A percentile compares a stretch with the other conserved stretches of the same genome.
Evolutionary conservation across 1,284 basidiomycete genomes (phyloP).

Genomic region (Mixia osmundae): DNA sequence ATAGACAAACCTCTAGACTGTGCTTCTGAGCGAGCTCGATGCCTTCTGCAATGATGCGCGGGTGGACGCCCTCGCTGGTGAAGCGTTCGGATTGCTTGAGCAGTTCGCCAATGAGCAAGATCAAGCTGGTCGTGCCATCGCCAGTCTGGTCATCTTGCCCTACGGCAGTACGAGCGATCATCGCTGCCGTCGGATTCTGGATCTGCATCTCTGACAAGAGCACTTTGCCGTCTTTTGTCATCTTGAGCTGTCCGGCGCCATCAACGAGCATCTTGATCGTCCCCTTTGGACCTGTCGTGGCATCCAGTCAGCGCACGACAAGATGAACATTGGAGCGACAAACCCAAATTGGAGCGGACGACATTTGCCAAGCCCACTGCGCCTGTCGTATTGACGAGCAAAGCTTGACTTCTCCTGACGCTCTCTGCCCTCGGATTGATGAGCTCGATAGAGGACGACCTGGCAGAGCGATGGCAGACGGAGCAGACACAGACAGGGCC

Average conservation of each 20-base stretch:
- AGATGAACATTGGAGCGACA: conserved; percentile 16
- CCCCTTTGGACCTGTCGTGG: conserved; percentile 53
- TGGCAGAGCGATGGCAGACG: not conserved
- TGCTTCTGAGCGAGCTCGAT: conserved; percentile 96
- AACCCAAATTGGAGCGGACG: conserved; percentile 88
- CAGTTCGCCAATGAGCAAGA: conserved; percentile 87
- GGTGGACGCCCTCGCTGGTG: conserved; percentile 95
- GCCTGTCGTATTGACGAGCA: conserved; percentile 78
- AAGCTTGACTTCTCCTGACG: conserved; percentile 67
- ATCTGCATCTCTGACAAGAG: conserved; percentile 99
- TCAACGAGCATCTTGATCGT: conserved; percentile 99
- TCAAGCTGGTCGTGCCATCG: conserved; percentile 94
- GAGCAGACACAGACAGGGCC: too few species aligned
- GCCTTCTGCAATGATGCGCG: conserved; percentile 81
- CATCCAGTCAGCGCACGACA: conserved; percentile 4
- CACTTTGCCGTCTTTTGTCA: conserved; percentile 99
- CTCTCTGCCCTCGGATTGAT: conserved; percentile 44
- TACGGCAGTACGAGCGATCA: conserved; percentile 95
- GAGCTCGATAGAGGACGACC: conserved; percentile 7
- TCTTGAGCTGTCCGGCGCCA: conserved; percentile 97
- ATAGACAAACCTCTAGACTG: conserved; percentile 43
- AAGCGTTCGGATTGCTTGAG: conserved; percentile 95
- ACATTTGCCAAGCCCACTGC: conserved; percentile 95
- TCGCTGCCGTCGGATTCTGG: conserved; percentile 92
- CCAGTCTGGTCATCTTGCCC: conserved; percentile 98